Base-by-base conservation (phyloP, 1,284 basidiomycete species). In the Boletus mariae region DNA sequence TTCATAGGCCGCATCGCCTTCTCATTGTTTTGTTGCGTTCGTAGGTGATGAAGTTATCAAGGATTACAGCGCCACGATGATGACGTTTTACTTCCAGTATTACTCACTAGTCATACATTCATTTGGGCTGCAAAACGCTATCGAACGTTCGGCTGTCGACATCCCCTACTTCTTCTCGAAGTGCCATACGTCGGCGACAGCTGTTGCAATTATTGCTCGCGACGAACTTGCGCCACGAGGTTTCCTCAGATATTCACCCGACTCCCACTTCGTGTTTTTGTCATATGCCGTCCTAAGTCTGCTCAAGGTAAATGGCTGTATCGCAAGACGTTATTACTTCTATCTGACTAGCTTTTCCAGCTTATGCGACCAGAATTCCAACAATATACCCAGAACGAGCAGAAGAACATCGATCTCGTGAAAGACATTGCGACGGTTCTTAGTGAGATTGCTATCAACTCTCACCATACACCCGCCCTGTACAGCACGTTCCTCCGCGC, bases 101-200 rank as follows among this genome's bases (percentile, higher is more conserved):
- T 84, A 87, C 29, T 84, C 87, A 68, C 79, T 96, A 44, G 89
- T 94, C 23, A 76, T 98, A 60, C 95, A 97, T 68, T 95, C 94
- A 7, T 98, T 98, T 62, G 94, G 95, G 3, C 78, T 98, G 51
- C 94, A 98, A 71, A 92, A 96, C 64, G 91, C 95, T 3, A 74
- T 97, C 51, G 94, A 96, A 68, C 79, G 80, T 13, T 78, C 82
- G 11, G 73, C 79, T 1, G 73, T 90, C 46, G 84, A 94, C 64
- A 87, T 92, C 46, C 87, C 87, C 0, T 88, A 94, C 73, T 95
- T 95, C 76, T 92, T 94, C 64, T 81, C 85, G 4, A 84, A 90
- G 38, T 91, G 90, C 52, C 86, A 94, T 68, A 80, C 84, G 10
- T 81, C 85, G 17, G 93, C 93, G 1, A 83, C 81, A 47, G 75